phyloP scores from a whole-genome alignment of 192 early-diverging fungal species.

The Gonapodya sp. region DNA sequence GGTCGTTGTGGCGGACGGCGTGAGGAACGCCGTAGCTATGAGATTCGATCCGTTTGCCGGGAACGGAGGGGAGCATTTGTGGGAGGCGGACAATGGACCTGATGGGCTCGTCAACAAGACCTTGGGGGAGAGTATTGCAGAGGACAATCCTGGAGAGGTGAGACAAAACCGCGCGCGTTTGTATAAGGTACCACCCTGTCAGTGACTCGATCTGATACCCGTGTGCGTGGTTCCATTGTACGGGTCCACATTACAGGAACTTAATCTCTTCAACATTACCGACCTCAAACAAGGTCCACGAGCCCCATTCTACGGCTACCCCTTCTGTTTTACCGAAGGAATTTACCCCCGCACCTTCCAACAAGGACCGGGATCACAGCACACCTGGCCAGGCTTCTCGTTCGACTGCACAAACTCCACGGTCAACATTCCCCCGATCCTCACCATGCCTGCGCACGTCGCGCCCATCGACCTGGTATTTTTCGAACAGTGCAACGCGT shows the following conservation, averaged over 20 bases:
- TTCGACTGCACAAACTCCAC: neutral
- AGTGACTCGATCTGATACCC: too few species aligned
- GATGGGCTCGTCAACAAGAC: neutral
- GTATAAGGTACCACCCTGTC: too few species aligned
- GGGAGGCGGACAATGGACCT: neutral
- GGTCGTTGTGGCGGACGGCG: neutral
- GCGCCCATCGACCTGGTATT: neutral
- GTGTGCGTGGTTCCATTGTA: too few species aligned
- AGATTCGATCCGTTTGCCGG: neutral
- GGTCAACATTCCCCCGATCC: neutral
- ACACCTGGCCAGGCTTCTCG: neutral
- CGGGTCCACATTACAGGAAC: too few species aligned
- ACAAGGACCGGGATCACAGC: neutral
- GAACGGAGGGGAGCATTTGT: neutral
- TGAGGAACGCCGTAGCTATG: neutral
- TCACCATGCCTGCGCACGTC: neutral
- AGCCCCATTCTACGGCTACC: neutral
- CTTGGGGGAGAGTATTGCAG: neutral
- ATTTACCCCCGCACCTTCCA: neutral
- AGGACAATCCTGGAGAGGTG: neutral
- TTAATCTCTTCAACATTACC: neutral
- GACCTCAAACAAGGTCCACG: too few species aligned
- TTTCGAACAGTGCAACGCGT: neutral
- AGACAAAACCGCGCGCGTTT: neutral
- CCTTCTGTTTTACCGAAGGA: neutral